These are phyloP conservation scores for Aspergillus sp. DNA, from an alignment of 2,329 filamentous ascomycete species.

Conservation along the genomic window DNA sequence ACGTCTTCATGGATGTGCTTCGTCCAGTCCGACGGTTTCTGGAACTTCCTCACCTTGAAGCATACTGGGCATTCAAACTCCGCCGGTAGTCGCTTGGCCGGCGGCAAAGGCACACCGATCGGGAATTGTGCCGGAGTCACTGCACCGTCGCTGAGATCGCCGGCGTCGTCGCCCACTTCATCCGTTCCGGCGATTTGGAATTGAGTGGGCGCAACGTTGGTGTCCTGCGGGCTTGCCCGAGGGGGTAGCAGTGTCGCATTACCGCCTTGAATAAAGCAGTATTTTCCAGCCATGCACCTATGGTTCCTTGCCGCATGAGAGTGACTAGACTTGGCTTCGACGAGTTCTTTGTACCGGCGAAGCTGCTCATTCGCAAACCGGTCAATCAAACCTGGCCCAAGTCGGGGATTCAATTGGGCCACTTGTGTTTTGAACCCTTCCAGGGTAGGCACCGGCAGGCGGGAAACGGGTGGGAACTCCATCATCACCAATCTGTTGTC, in stretches of 20 bases:
- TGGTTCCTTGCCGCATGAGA: constrained; percentile 47
- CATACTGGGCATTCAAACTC: constrained; percentile 86
- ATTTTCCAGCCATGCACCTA: constrained; percentile 51
- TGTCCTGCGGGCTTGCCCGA: constrained; percentile 42
- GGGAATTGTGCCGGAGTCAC: constrained; percentile 69
- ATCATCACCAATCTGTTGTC: constrained; percentile 55
- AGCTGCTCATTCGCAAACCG: constrained; percentile 75
- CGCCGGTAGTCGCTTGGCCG: constrained; percentile 65
- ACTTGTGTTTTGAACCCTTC: constrained; percentile 71
- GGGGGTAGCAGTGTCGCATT: constrained; percentile 52
- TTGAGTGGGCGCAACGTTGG: constrained; percentile 47
- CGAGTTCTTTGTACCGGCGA: constrained; percentile 65
- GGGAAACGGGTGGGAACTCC: constrained; percentile 53
- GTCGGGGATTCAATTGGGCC: constrained; percentile 60
- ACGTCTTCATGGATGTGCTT: constrained; percentile 94
- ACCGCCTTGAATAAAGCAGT: constrained; percentile 62
- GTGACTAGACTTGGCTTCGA: constrained; percentile 63
- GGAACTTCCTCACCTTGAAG: constrained; percentile 73
- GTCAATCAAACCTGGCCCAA: constrained; percentile 62
- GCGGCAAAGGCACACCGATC: constrained; percentile 69
- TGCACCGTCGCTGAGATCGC: constrained; percentile 56
- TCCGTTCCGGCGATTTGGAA: constrained; percentile 49
- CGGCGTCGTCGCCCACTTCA: constrained; percentile 55
- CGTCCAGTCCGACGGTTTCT: constrained; percentile 92
- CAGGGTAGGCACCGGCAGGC: constrained; percentile 61